phyloP scores from a whole-genome alignment of 1,284 basidiomycete species.

The Apiotrichum siamense region DNA sequence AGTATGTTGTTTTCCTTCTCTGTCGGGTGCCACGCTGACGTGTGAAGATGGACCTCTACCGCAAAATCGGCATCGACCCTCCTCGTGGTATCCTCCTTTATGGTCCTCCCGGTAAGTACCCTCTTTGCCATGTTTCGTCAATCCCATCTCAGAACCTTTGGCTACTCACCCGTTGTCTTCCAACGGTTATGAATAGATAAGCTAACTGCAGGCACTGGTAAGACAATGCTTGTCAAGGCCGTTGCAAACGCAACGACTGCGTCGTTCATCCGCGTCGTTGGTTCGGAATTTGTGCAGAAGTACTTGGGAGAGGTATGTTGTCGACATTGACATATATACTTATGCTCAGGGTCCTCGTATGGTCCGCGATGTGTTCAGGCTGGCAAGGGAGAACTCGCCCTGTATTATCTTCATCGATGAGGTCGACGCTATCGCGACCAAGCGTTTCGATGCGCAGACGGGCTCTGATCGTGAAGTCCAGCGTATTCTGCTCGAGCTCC shows the following conservation, averaged over 20 bases:
- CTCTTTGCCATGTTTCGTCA: background rate
- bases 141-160: no score
- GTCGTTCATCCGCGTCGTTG: constrained; percentile 95
- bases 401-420: constrained; percentile 99
- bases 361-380: constrained; percentile 98
- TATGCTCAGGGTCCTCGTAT: constrained; percentile 92
- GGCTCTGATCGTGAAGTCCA: constrained; percentile 99
- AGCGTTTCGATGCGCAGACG: constrained; percentile 99
- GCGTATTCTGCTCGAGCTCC: constrained; percentile 93
- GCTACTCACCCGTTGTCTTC: no score
- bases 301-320: constrained; percentile 76
- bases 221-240: constrained; percentile 99
- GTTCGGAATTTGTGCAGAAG: constrained; percentile 98
- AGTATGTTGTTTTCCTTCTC: constrained; percentile 20
- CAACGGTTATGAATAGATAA: background rate
- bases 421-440: constrained; percentile 98
- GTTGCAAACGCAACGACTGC: constrained; percentile 97
- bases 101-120: constrained; percentile 72
- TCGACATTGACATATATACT: constrained; percentile 1
- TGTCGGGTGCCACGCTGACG: background rate
- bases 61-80: constrained; percentile 99
- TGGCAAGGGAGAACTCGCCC: constrained; percentile 94
- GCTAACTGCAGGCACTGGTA: constrained; percentile 72
- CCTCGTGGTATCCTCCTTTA: constrained; percentile 89
- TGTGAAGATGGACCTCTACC: constrained; percentile 87